Percentiles rank a stretch among this genome's conserved stretches.
These are phyloP conservation scores for Picochlorum sp. DNA, from an alignment of 139 green algal genomes.

Conservation along the genomic window DNA sequence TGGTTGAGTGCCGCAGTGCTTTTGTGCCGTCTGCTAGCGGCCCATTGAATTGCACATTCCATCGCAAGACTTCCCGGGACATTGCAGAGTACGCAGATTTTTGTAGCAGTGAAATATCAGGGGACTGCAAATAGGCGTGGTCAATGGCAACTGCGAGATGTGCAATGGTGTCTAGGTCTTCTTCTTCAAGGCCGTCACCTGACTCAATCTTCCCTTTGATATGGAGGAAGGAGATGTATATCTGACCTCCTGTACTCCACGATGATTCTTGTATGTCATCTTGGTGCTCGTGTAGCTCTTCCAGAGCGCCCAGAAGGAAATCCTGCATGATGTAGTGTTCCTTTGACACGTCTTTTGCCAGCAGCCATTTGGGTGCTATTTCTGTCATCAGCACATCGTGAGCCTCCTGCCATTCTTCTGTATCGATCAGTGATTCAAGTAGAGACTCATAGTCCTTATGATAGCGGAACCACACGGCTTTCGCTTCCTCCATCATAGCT, in stretches of 20 bases:
- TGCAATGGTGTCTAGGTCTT: too few relatives aligned
- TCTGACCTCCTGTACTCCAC: slow-evolving; percentile 24
- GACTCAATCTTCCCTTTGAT: slow-evolving; percentile 11
- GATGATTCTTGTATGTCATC: too few relatives aligned
- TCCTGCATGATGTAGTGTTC: not conserved
- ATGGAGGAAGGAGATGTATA: slow-evolving; percentile 28
- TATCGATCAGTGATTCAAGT: slow-evolving; percentile 29
- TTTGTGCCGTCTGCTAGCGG: too few relatives aligned
- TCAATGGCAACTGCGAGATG: too few relatives aligned
- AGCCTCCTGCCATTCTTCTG: slow-evolving; percentile 24
- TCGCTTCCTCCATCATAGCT: slow-evolving; percentile 34
- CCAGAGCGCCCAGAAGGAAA: not conserved
- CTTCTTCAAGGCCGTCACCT: too few relatives aligned
- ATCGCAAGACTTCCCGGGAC: too few relatives aligned
- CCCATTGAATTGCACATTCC: too few relatives aligned
- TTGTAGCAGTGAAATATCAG: too few relatives aligned
- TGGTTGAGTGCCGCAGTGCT: too few relatives aligned
- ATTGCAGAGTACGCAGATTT: too few relatives aligned
- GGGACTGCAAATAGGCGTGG: too few relatives aligned
- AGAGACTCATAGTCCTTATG: slow-evolving; percentile 16
- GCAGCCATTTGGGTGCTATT: slow-evolving; percentile 33
- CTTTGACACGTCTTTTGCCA: not conserved
- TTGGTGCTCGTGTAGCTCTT: not conserved
- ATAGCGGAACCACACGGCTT: slow-evolving; percentile 35
- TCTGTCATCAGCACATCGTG: slow-evolving; percentile 30